Base-by-base conservation (phyloP, 2,329 filamentous ascomycete species). In the Pseudomassariella vexata region DNA sequence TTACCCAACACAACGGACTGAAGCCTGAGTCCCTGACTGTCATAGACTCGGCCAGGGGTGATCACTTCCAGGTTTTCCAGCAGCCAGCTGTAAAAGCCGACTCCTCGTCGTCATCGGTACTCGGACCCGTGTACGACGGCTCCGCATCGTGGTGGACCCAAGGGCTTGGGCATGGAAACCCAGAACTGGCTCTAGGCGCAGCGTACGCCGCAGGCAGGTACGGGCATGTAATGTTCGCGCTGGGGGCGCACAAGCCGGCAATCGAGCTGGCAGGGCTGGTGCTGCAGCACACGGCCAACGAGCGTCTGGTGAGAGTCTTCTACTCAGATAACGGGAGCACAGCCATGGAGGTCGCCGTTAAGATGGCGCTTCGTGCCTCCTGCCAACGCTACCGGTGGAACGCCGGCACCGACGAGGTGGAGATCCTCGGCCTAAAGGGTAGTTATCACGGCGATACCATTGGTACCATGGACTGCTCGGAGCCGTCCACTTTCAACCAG, bases 91-190 rank as follows among this genome's bases (percentile, higher is more conserved):
- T 11, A 2, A 16, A 8, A 17, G 29, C 60, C 6, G 9, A 8
- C 5, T 16, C 27, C 6, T 4, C 21, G n/a, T 9, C 19, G 11
- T 17, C 12, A 4, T 5, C 15, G 7, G 9, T 9, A 8, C 57
- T 86, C 0, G 69, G 68, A 27, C 71, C 84, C 1, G 80, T 82
- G 0, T 88, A 92, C 34, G 87, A 94, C 45, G 86, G 82, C 3
- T 92, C 85, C 1, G 85, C 85, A 1, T 90, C 85, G 0, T 94
- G 87, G 86, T 94, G 87, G 86, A 94, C 86, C 0, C 87, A 94
- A 56, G 86, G 86, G 3, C 69, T 94, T 0, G 86, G 87, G 1
- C 87, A 94, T 43, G 82, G 79, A 5, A 88, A 85, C 45, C 74
- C 85, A 0, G 61, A 68, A 0, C 65, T 94, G 1, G 74, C 84